Evolutionary conservation across 1,284 basidiomycete genomes (phyloP).

Genomic region (Trametes hirsuta): DNA sequence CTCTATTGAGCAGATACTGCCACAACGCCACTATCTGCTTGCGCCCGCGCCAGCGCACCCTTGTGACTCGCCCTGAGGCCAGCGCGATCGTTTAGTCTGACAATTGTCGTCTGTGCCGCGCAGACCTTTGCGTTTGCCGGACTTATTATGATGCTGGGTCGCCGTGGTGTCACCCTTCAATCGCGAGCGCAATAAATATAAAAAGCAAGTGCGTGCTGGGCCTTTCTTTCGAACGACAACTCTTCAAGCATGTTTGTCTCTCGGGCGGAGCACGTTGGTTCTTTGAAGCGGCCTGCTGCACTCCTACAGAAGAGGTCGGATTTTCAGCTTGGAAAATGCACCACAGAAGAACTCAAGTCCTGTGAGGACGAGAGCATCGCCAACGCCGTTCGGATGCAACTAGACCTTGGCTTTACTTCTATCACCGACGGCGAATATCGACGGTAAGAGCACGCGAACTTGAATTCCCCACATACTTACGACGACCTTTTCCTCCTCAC

Average conservation of each 20-base stretch:
- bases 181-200: not conserved
- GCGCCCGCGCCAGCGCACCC: constrained; percentile 1
- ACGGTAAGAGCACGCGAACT: constrained; percentile 19
- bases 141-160: too few relatives aligned
- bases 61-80: constrained; percentile 9
- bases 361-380: constrained; percentile 37
- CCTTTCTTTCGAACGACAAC: not conserved
- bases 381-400: constrained; percentile 41
- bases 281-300: constrained; percentile 44
- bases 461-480: not conserved
- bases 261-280: constrained; percentile 45
- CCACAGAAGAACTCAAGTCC: constrained; percentile 36
- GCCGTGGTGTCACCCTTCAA: not conserved
- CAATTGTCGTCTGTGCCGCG: not conserved
- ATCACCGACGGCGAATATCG: constrained; percentile 53
- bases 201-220: not conserved
- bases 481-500: not conserved
- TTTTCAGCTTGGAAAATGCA: constrained; percentile 36
- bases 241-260: not conserved
- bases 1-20: constrained; percentile 9
- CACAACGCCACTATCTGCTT: constrained; percentile 20
- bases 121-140: too few relatives aligned
- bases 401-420: constrained; percentile 39
- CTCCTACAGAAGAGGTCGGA: constrained; percentile 42
- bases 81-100: not conserved